phyloP scores from a whole-genome alignment of 2,329 filamentous ascomycete species.

The Colletotrichum scovillei region DNA sequence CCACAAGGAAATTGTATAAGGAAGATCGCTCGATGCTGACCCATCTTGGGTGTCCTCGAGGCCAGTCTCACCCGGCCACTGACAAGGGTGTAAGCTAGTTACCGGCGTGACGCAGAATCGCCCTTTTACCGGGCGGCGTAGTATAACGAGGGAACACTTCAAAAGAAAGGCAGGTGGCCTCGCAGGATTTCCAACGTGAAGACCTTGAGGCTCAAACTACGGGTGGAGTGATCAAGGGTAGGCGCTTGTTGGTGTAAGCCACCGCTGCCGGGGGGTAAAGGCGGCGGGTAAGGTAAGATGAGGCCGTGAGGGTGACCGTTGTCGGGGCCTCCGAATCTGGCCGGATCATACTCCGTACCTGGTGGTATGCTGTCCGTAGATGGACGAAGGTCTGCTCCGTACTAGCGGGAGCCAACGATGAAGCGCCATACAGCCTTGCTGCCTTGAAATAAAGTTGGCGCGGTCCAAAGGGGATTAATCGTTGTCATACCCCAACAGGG shows the following conservation, averaged over 20 bases:
- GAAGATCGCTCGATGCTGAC: not conserved
- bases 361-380: not conserved
- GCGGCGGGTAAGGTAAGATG: not conserved
- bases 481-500: conserved; percentile 5
- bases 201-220: not conserved
- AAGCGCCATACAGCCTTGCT: conserved; percentile 8
- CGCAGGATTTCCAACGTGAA: not conserved
- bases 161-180: not conserved
- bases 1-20: not conserved
- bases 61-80: not conserved
- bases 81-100: not conserved
- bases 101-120: not conserved
- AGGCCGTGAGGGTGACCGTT: not conserved
- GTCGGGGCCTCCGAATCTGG: not conserved
- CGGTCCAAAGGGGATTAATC: conserved; percentile 7
- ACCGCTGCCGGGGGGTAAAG: not conserved
- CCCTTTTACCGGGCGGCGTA: not conserved
- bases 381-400: not conserved
- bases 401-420: not conserved
- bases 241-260: not conserved
- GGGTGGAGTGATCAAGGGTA: not conserved
- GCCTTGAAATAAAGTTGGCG: conserved; percentile 1
- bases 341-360: not conserved
- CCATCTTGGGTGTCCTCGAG: not conserved
- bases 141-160: not conserved